Conservation (phyloP, 768 basidiomycete genomes). For the Hygrocybe coccinea region DNA sequence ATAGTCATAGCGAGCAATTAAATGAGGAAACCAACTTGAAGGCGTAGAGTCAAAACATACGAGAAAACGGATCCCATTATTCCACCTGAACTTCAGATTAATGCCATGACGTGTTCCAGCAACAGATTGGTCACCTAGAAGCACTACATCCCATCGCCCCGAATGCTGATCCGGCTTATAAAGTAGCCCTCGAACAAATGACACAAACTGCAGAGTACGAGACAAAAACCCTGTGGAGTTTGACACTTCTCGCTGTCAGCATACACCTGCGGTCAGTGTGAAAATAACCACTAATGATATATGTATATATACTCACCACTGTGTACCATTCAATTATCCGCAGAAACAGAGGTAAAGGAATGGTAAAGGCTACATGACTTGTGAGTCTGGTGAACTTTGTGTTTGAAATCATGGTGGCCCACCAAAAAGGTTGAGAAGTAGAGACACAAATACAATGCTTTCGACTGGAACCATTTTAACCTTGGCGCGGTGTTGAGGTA, state of each 20-base stretch:
- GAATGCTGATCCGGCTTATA: constrained; percentile 57
- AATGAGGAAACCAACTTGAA: too few species aligned
- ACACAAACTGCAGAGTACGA: constrained; percentile 62
- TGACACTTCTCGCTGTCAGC: constrained; percentile 60
- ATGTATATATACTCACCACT: constrained; percentile 43
- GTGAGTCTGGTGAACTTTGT: neutral
- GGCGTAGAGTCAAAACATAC: constrained; percentile 40
- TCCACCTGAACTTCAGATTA: constrained; percentile 47
- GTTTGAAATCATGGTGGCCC: neutral
- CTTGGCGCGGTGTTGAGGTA: too few species aligned
- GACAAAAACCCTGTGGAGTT: constrained; percentile 69
- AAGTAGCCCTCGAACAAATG: constrained; percentile 59
- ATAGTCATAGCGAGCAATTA: neutral
- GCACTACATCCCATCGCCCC: constrained; percentile 87
- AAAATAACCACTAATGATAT: neutral
- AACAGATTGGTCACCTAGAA: constrained; percentile 58
- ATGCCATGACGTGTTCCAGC: neutral
- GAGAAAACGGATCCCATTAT: constrained; percentile 93
- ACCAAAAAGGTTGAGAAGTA: constrained; percentile 77
- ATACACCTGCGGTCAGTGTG: neutral
- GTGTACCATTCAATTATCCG: constrained; percentile 94
- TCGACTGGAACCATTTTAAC: too few species aligned
- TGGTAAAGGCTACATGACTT: constrained; percentile 62
- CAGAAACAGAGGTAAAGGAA: constrained; percentile 96
- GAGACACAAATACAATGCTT: constrained; percentile 79